phyloP scores from a whole-genome alignment of 495 filamentous ascomycete species.

The Hypomontagnella monticulosa region DNA sequence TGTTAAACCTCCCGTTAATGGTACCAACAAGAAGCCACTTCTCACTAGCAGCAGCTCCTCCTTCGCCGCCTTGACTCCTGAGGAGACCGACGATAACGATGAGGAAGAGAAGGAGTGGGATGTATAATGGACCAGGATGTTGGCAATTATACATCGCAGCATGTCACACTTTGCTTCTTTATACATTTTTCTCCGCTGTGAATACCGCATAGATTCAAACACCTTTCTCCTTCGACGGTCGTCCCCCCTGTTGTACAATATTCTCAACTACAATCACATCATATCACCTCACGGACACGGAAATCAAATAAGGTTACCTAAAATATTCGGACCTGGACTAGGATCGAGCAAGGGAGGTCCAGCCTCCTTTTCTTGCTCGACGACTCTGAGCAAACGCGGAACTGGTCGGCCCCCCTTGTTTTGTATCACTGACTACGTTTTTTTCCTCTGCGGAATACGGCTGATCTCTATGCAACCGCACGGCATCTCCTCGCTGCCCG shows the following conservation, averaged over 20 bases:
- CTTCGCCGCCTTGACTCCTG: slow-evolving; percentile 59
- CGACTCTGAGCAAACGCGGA: slow-evolving; percentile 11
- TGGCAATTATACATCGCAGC: background rate
- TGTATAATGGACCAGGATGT: slow-evolving; percentile 45
- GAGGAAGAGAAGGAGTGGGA: slow-evolving; percentile 61
- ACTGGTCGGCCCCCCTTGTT: slow-evolving; percentile 11
- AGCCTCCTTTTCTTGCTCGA: slow-evolving; percentile 3
- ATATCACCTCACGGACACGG: slow-evolving; percentile 16
- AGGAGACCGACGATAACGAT: slow-evolving; percentile 49
- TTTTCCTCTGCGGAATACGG: slow-evolving; percentile 11
- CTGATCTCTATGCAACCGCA: background rate
- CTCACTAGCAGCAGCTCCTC: slow-evolving; percentile 51
- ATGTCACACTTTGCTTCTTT: slow-evolving; percentile 23
- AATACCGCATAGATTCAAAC: slow-evolving; percentile 37
- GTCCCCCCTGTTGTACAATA: slow-evolving; percentile 37
- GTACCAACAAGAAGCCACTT: slow-evolving; percentile 43
- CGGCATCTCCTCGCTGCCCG: background rate
- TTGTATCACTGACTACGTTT: slow-evolving; percentile 22
- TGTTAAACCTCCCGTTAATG: slow-evolving; percentile 48
- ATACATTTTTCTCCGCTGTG: slow-evolving; percentile 39
- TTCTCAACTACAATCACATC: slow-evolving; percentile 5
- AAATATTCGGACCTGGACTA: slow-evolving; percentile 29
- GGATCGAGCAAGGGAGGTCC: slow-evolving; percentile 25
- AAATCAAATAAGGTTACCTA: slow-evolving; percentile 14
- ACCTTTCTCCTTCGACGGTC: slow-evolving; percentile 14